Percentiles rank a stretch among this genome's conserved stretches.
phyloP scores from a whole-genome alignment of 164 flowering plant species.

The Magnolia sinica region DNA sequence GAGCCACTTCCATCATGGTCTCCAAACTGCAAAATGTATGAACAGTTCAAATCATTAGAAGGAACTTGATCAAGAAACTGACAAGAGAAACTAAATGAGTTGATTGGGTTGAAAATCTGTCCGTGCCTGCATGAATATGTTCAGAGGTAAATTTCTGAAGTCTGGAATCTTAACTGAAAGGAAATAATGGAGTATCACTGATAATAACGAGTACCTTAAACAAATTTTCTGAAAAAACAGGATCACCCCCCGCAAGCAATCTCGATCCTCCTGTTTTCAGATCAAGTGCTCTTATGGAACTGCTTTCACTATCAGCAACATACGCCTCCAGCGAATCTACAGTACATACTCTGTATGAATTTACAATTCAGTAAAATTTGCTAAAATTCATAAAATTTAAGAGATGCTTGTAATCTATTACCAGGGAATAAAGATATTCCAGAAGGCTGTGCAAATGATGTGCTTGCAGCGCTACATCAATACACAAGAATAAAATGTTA shows the following conservation, averaged over 20 bases:
- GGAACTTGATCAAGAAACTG: not conserved
- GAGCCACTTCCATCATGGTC: slow-evolving; percentile 89
- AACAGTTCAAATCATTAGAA: not conserved
- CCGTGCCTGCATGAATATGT: not conserved
- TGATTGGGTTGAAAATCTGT: not conserved
- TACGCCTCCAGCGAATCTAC: slow-evolving; percentile 63
- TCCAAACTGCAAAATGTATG: slow-evolving; percentile 61
- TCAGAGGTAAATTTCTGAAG: not conserved
- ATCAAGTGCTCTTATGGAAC: slow-evolving; percentile 84
- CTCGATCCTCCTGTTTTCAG: slow-evolving; percentile 85
- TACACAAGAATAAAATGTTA: slow-evolving; percentile 11
- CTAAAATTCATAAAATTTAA: slow-evolving; percentile 4
- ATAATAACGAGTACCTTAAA: slow-evolving; percentile 50
- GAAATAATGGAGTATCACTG: slow-evolving; percentile 1
- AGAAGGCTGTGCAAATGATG: slow-evolving; percentile 95
- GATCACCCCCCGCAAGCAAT: slow-evolving; percentile 90
- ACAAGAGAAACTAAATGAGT: not conserved
- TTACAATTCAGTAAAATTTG: not conserved
- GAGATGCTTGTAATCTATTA: slow-evolving; percentile 18
- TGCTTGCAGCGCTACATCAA: slow-evolving; percentile 56
- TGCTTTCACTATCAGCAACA: slow-evolving; percentile 97
- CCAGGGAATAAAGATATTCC: slow-evolving; percentile 85
- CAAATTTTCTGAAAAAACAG: slow-evolving; percentile 76
- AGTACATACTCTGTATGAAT: not conserved
- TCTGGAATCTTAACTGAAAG: not conserved